phyloP scores from a whole-genome alignment of 805 yeast genomes.

The Candida odintsovae region DNA sequence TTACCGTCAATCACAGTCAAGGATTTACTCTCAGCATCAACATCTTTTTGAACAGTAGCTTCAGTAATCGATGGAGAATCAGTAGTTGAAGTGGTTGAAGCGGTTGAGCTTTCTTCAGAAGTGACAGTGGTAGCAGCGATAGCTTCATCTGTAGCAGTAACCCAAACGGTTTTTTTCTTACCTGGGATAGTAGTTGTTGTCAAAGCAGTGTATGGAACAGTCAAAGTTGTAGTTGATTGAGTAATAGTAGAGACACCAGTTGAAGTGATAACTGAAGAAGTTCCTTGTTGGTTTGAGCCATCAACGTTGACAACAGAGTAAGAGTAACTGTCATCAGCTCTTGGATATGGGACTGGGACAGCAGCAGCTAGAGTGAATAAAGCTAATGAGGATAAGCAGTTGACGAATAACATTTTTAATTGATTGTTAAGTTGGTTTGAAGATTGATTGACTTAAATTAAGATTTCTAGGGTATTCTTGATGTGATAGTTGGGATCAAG shows the following conservation, averaged over 20 bases:
- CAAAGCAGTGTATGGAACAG: slow-evolving; percentile 19
- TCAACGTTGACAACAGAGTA: slow-evolving; percentile 25
- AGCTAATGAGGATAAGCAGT: slow-evolving; percentile 16
- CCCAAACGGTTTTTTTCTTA: slow-evolving; percentile 19
- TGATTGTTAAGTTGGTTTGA: neutral
- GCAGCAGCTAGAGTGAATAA: slow-evolving; percentile 17
- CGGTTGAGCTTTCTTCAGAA: neutral
- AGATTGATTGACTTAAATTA: neutral
- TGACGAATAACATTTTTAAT: slow-evolving; percentile 19
- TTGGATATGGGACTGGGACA: slow-evolving; percentile 17
- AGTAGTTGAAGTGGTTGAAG: slow-evolving; percentile 3
- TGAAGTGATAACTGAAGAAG: slow-evolving; percentile 6
- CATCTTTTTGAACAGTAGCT: slow-evolving; percentile 4
- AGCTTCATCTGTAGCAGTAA: slow-evolving; percentile 20
- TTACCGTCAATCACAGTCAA: slow-evolving; percentile 21
- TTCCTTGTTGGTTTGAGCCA: slow-evolving; percentile 22
- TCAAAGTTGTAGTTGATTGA: slow-evolving; percentile 19
- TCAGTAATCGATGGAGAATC: slow-evolving; percentile 1
- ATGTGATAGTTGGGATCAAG: neutral
- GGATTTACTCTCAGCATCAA: slow-evolving; percentile 1
- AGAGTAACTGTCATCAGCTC: slow-evolving; percentile 12
- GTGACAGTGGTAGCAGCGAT: neutral
- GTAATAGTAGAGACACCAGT: slow-evolving; percentile 6
- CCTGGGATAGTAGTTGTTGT: slow-evolving; percentile 19
- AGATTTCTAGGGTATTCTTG: neutral